Evolutionary conservation across 1,284 basidiomycete species (phyloP).

Genomic region (Puccinia novopanici): DNA sequence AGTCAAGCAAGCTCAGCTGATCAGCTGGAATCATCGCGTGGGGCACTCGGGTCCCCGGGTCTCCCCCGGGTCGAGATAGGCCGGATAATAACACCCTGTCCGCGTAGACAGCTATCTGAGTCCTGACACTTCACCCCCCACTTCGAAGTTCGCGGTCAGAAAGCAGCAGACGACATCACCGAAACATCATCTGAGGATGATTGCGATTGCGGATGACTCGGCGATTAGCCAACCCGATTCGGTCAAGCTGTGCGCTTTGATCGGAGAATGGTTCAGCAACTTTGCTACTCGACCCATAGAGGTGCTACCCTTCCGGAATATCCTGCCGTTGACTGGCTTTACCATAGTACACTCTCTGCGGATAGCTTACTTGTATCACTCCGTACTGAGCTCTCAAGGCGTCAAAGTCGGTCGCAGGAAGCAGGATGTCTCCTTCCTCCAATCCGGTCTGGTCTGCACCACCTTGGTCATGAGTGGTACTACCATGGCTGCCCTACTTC

Average conservation of each 20-base stretch:
- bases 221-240: conserved; percentile 20
- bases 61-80: too few relatives aligned
- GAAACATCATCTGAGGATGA: background rate
- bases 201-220: conserved; percentile 3
- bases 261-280: conserved; percentile 19
- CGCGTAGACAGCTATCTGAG: too few relatives aligned
- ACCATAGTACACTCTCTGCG: conserved; percentile 29
- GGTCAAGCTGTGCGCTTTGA: conserved; percentile 21
- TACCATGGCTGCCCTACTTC: conserved; percentile 44
- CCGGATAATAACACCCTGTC: too few relatives aligned
- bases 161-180: too few relatives aligned
- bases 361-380: conserved; percentile 45
- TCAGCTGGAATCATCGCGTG: too few relatives aligned
- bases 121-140: too few relatives aligned
- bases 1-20: too few relatives aligned
- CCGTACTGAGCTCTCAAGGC: conserved; percentile 23
- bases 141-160: too few relatives aligned
- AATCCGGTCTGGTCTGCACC: conserved; percentile 37
- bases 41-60: too few relatives aligned
- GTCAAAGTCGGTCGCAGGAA: conserved; percentile 4
- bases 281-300: conserved; percentile 21
- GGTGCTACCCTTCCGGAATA: conserved; percentile 11
- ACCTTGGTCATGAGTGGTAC: conserved; percentile 44
- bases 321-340: conserved; percentile 25
- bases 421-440: conserved; percentile 31